Evolutionary conservation across 1,139 yeast genomes (phyloP).

Genomic region (Magnusiomyces magnusii): DNA sequence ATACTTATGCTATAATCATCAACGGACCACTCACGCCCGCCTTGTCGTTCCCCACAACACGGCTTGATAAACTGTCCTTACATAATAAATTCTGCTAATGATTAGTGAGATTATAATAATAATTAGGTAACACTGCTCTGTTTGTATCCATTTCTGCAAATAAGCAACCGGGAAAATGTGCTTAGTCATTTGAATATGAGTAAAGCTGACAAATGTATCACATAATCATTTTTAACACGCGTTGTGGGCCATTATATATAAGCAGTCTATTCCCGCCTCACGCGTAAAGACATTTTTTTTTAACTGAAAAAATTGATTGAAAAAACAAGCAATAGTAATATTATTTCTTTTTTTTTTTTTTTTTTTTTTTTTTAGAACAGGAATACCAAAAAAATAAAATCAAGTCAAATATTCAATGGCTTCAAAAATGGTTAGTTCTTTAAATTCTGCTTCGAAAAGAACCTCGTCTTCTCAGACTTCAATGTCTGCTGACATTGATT

Average conservation of each 20-base stretch:
- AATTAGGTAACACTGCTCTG: background rate
- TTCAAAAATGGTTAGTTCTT: background rate
- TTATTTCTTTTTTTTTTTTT: too few species aligned
- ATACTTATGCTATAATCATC: too few species aligned
- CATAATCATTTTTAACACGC: background rate
- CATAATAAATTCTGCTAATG: background rate
- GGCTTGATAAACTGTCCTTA: background rate
- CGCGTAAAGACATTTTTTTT: background rate
- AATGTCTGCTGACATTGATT: background rate
- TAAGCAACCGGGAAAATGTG: background rate
- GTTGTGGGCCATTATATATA: background rate
- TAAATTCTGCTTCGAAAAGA: background rate
- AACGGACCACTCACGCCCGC: background rate
- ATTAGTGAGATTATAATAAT: background rate
- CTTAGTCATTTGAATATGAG: background rate
- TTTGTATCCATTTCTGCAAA: background rate
- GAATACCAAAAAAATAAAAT: too few species aligned
- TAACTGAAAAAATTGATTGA: too few species aligned
- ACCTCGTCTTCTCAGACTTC: background rate
- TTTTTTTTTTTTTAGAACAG: too few species aligned
- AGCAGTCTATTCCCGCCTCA: background rate
- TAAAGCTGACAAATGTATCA: background rate
- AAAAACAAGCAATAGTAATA: too few species aligned
- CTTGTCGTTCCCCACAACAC: background rate
- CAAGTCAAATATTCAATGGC: too few species aligned